These are phyloP conservation scores for Parafenestella ontariensis DNA, from an alignment of 2,329 filamentous ascomycete genomes.

Conservation along the genomic window DNA sequence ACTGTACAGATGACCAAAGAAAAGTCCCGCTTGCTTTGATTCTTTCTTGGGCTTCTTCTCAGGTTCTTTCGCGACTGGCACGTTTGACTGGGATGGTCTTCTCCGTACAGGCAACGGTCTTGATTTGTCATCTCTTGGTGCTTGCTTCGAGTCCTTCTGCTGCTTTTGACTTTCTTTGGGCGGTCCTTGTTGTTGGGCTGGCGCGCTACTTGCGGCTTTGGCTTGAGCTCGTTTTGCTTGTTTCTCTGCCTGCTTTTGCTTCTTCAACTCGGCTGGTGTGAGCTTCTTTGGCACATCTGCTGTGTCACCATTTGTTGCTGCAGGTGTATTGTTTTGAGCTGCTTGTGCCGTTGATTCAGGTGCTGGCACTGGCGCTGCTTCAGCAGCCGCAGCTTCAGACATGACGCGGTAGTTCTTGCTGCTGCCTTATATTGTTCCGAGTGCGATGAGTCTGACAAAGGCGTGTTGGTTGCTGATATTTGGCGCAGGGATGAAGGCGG, in stretches of 20 bases:
- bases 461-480: slow-evolving; percentile 6
- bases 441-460: background rate
- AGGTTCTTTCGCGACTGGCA: slow-evolving; percentile 35
- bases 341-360: slow-evolving; percentile 18
- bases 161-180: slow-evolving; percentile 43
- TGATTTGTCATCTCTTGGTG: slow-evolving; percentile 43
- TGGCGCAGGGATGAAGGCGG: slow-evolving; percentile 10
- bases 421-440: background rate
- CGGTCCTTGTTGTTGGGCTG: slow-evolving; percentile 45
- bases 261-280: slow-evolving; percentile 82
- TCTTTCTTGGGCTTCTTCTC: slow-evolving; percentile 47
- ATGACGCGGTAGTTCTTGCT: slow-evolving; percentile 17
- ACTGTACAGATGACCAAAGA: slow-evolving; percentile 80
- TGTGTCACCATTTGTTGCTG: slow-evolving; percentile 28
- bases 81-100: slow-evolving; percentile 38
- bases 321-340: slow-evolving; percentile 13
- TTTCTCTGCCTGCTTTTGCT: slow-evolving; percentile 89
- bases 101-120: slow-evolving; percentile 43
- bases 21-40: slow-evolving; percentile 63
- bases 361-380: slow-evolving; percentile 19
- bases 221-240: slow-evolving; percentile 78
- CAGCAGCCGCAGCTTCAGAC: slow-evolving; percentile 32
- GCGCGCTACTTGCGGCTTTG: slow-evolving; percentile 56
- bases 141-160: slow-evolving; percentile 45
- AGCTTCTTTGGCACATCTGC: slow-evolving; percentile 60